Percentiles rank a stretch among this genome's conserved stretches.
phyloP scores from a whole-genome alignment of 2,329 filamentous ascomycete species.

The Alternaria hordeiaustralica region DNA sequence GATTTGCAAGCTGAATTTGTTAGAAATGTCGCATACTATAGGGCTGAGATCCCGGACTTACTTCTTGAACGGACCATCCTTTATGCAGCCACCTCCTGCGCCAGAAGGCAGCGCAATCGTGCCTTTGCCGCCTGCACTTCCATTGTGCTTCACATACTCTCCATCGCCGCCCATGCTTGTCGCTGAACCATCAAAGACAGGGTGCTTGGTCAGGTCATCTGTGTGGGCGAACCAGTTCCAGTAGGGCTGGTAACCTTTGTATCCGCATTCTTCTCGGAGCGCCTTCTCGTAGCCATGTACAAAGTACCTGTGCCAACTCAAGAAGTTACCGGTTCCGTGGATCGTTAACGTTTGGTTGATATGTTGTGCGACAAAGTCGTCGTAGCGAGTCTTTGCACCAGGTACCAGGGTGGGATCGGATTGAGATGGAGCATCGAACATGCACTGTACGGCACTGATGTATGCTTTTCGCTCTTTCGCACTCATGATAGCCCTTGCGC shows the following conservation, averaged over 20 bases:
- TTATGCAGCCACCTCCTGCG: constrained; percentile 34
- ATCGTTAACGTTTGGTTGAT: constrained; percentile 27
- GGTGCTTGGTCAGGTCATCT: constrained; percentile 35
- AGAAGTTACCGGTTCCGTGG: constrained; percentile 28
- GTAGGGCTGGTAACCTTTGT: constrained; percentile 50
- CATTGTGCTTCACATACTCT: constrained; percentile 6
- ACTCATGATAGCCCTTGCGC: not conserved
- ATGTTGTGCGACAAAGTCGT: constrained; percentile 37
- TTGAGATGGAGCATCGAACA: constrained; percentile 20
- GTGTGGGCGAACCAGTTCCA: constrained; percentile 55
- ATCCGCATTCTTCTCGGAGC: constrained; percentile 49
- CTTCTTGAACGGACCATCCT: constrained; percentile 33
- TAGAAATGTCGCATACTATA: not conserved
- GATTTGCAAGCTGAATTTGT: constrained; percentile 15
- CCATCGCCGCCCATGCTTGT: constrained; percentile 48
- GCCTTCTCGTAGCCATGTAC: constrained; percentile 47
- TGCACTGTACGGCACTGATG: constrained; percentile 28
- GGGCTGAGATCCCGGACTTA: constrained; percentile 12
- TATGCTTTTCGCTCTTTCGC: constrained; percentile 24
- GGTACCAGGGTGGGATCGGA: constrained; percentile 18
- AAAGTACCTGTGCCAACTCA: constrained; percentile 49
- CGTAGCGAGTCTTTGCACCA: constrained; percentile 34
- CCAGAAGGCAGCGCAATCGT: constrained; percentile 17
- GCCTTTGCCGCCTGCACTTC: constrained; percentile 22
- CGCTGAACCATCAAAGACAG: constrained; percentile 34